Conservation (phyloP, 2,329 filamentous ascomycete genomes). For the Colletotrichum shisoi region DNA sequence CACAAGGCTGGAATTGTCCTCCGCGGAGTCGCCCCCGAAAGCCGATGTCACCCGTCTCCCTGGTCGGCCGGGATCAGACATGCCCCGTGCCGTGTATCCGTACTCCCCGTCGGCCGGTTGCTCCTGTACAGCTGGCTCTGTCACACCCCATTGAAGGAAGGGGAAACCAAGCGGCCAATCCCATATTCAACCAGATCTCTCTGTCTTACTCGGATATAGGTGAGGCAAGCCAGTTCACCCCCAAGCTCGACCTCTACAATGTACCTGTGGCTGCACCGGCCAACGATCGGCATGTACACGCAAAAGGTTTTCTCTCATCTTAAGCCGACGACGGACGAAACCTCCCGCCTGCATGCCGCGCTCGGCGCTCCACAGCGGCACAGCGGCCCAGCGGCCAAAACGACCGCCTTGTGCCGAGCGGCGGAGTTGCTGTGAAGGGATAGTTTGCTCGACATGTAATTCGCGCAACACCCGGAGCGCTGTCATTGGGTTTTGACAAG, state of each 20-base stretch:
- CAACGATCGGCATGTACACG: neutral
- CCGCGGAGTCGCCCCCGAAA: slow-evolving; percentile 23
- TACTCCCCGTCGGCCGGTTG: too few species aligned
- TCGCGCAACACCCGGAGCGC: neutral
- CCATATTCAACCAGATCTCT: neutral
- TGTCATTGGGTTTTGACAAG: neutral
- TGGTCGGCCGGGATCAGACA: slow-evolving; percentile 14
- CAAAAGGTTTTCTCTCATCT: neutral
- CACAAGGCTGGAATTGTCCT: neutral
- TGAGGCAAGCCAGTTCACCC: neutral
- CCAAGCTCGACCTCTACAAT: neutral
- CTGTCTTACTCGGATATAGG: neutral
- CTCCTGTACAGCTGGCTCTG: too few species aligned
- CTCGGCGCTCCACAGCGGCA: slow-evolving; percentile 1
- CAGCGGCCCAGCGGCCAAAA: neutral
- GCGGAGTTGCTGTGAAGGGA: slow-evolving; percentile 14
- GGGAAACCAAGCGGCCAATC: too few species aligned
- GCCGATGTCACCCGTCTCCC: slow-evolving; percentile 35
- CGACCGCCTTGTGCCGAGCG: neutral
- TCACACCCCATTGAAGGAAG: too few species aligned
- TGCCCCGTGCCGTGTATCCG: neutral
- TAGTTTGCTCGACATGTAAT: neutral
- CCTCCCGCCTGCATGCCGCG: slow-evolving; percentile 12
- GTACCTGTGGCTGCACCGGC: too few species aligned
- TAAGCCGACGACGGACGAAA: slow-evolving; percentile 1